Evolutionary conservation across 371 early-diverging fungal genomes (phyloP), one percentile per base, ranked within the genome.

Genomic region (Syncephalastrum contaminatum): DNA sequence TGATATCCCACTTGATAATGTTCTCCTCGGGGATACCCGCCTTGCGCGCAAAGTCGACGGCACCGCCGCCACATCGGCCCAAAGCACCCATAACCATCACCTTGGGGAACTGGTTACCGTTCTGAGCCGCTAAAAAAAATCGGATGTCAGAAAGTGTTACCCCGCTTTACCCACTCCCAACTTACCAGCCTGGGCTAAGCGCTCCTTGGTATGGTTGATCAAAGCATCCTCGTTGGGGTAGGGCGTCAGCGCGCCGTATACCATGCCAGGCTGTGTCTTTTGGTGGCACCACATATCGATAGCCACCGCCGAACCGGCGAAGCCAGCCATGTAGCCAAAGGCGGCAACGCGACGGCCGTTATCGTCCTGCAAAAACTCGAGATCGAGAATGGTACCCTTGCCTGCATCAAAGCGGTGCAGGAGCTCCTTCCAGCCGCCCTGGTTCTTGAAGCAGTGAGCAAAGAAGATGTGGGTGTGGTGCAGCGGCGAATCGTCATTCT

Each of bases 61-160:
- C 96, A 45, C 98, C 98, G 22, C 74, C 71, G 54, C 98, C 98
- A 72, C 98, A 98, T 40, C 98, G 91, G 50, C 98, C 98, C 44
- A 94, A 71, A 36, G 98, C 98, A 42, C 98, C 98, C 90, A 97
- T 95, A 4, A 98, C 95, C 92, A 98, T 91, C 16, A 98, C 85
- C 59, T 79, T 80, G 48, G 98, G 98, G 41, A 59, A 59, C 47
- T 81, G 65, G 48, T 90, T 88, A 52, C 78, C 74, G 64, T 85
- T 81, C 50, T 56, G 73, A 21, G 68, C 68, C 46, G 62, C 77
- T 77, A 53, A 43, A 4, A 8, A 6, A 30, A 25, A 25, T 5
- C 25, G 25, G 5, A 25, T 25, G 25, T 30, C 5, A 30, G 36
- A 43, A 18, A 18, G n/a, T 21, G 39, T 15, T 15, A 25, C 25